These are phyloP conservation scores for Neophaeococcomyces aloes DNA, from an alignment of 2,329 filamentous ascomycete genomes.

Conservation along the genomic window DNA sequence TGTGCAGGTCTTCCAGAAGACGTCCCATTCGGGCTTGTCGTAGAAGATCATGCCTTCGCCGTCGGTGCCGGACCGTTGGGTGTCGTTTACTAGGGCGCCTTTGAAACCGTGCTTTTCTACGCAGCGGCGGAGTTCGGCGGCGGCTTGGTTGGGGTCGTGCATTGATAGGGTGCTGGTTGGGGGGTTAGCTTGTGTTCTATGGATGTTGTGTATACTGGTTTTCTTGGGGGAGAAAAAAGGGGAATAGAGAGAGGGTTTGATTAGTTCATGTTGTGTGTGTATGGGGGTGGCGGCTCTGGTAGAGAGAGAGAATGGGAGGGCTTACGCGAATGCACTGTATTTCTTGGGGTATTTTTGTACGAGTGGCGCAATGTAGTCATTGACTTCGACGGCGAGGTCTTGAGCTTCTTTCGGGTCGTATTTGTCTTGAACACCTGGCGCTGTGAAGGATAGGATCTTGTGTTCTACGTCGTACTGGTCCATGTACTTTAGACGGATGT, in stretches of 20 bases:
- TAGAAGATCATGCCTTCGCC: conserved; percentile 56
- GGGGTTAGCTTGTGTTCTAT: no score
- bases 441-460: conserved; percentile 23
- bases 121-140: conserved; percentile 34
- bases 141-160: conserved; percentile 33
- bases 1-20: conserved; percentile 24
- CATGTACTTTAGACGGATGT: conserved; percentile 16
- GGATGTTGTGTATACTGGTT: no score
- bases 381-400: conserved; percentile 21
- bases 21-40: conserved; percentile 49
- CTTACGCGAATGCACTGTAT: conserved; percentile 32
- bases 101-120: conserved; percentile 51
- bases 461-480: conserved; percentile 24
- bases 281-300: conserved; percentile 3
- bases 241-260: no score
- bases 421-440: conserved; percentile 24
- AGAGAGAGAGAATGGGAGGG: no score
- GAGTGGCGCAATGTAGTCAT: conserved; percentile 22
- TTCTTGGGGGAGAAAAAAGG: no score
- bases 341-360: conserved; percentile 26
- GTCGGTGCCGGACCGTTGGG: conserved; percentile 46
- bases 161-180: conserved; percentile 31
- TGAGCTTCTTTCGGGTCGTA: conserved; percentile 22
- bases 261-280: conserved; percentile 10
- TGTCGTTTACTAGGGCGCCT: conserved; percentile 53